Evolutionary conservation across 2,329 filamentous ascomycete genomes (phyloP).

Genomic region (Apiospora pterosperma): DNA sequence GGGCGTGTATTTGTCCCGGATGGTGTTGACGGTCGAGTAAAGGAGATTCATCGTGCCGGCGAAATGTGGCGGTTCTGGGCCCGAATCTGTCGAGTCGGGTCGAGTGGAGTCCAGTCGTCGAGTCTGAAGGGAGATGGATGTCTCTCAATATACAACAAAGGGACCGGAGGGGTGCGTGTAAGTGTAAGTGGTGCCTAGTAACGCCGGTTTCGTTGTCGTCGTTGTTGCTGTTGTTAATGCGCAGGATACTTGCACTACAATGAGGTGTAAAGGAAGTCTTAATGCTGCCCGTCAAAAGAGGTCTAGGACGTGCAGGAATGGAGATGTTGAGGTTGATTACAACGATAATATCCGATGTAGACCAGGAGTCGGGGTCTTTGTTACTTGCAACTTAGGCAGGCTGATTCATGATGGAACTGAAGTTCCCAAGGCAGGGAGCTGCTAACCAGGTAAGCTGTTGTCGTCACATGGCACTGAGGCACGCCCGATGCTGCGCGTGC

Average conservation of each 20-base stretch:
- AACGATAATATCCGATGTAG: not conserved
- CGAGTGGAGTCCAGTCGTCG: not conserved
- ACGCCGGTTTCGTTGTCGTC: no score
- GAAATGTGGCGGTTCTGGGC: not conserved
- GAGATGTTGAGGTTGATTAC: not conserved
- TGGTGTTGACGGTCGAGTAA: slow-evolving; percentile 86
- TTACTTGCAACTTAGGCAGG: not conserved
- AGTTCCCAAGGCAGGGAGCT: not conserved
- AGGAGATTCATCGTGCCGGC: slow-evolving; percentile 73
- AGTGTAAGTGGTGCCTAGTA: slow-evolving; percentile 1
- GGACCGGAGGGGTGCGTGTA: not conserved
- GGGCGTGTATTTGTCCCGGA: slow-evolving; percentile 88
- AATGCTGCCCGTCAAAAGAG: not conserved
- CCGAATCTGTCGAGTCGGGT: not conserved
- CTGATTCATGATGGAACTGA: slow-evolving; percentile 1
- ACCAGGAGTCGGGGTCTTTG: not conserved
- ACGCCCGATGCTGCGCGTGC: not conserved
- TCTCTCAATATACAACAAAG: not conserved
- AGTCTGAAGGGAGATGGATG: not conserved
- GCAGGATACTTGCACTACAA: not conserved
- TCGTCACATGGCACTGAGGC: slow-evolving; percentile 1
- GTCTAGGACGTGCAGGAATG: not conserved
- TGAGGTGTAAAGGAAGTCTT: not conserved
- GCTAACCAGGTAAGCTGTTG: no score
- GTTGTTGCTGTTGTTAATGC: not conserved